Conservation (phyloP, 2,329 filamentous ascomycete species). For the Penicillium brasilianum region DNA sequence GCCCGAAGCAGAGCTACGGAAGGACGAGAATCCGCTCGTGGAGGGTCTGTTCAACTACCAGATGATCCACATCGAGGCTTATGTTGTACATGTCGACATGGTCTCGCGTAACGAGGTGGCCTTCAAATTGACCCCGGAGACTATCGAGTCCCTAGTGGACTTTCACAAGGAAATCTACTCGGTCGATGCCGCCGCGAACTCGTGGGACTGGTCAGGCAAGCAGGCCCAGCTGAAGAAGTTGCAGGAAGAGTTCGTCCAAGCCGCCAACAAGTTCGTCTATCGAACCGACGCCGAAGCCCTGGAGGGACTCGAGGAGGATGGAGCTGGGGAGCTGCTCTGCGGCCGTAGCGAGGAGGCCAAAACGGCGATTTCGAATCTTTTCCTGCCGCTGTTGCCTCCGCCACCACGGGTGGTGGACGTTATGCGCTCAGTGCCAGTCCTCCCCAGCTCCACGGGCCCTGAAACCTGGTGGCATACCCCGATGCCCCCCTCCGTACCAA, state of each 20-base stretch:
- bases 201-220: conserved; percentile 96
- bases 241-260: conserved; percentile 94
- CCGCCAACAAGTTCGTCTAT: conserved; percentile 96
- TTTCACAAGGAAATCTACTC: conserved; percentile 97
- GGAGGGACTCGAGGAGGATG: conserved; percentile 95
- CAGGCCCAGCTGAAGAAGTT: conserved; percentile 95
- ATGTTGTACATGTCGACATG: conserved; percentile 99
- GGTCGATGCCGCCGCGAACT: conserved; percentile 83
- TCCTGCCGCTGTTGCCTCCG: conserved; percentile 82
- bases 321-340: conserved; percentile 87
- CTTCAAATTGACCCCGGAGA: conserved; percentile 94
- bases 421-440: conserved; percentile 80
- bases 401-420: conserved; percentile 89
- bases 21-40: conserved; percentile 79
- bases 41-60: conserved; percentile 93
- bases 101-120: conserved; percentile 96
- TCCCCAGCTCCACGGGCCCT: conserved; percentile 78
- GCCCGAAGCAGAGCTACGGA: conserved; percentile 80
- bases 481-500: conserved; percentile 68
- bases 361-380: conserved; percentile 78
- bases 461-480: conserved; percentile 82
- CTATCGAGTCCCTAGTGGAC: conserved; percentile 89
- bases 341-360: conserved; percentile 95
- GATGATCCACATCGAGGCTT: conserved; percentile 91
- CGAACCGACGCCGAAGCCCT: conserved; percentile 85